These are phyloP conservation scores for Dactylellina drechsleri DNA, from an alignment of 2,329 filamentous ascomycete species.

Conservation along the genomic window DNA sequence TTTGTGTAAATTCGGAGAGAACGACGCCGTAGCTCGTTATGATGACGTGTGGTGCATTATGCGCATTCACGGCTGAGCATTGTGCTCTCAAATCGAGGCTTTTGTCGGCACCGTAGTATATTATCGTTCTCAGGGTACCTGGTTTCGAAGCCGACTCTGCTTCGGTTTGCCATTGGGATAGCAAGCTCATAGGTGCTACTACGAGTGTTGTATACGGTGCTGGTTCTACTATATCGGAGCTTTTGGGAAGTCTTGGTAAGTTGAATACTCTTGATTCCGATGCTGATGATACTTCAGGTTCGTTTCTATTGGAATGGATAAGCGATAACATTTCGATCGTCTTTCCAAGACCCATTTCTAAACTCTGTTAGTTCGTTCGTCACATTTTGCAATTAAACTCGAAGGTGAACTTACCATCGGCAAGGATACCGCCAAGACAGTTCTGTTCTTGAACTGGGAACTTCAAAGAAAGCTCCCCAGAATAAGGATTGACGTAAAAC, in stretches of 20 bases:
- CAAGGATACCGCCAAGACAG: conserved; percentile 89
- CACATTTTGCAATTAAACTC: not conserved
- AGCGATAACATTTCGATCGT: conserved; percentile 98
- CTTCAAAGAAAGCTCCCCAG: conserved; percentile 87
- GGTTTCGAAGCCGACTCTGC: conserved; percentile 87
- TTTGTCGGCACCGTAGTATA: conserved; percentile 94
- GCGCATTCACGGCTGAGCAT: conserved; percentile 78
- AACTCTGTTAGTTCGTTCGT: conserved; percentile 52
- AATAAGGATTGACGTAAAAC: conserved; percentile 98
- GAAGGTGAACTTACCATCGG: conserved; percentile 68
- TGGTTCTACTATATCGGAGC: conserved; percentile 66
- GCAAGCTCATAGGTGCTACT: conserved; percentile 93
- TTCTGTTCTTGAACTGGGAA: conserved; percentile 95
- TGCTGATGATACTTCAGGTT: conserved; percentile 53
- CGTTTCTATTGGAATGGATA: conserved; percentile 78
- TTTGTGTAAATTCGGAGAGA: conserved; percentile 85
- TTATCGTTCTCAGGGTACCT: conserved; percentile 81
- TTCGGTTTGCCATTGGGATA: conserved; percentile 98
- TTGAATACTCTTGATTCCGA: conserved; percentile 33
- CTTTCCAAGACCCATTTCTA: conserved; percentile 95
- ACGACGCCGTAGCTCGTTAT: conserved; percentile 95
- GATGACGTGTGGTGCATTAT: conserved; percentile 84
- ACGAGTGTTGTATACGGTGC: conserved; percentile 93
- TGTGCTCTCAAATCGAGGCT: conserved; percentile 78
- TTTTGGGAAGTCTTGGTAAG: conserved; percentile 51